A percentile compares a stretch with the other conserved stretches of the same genome.
Evolutionary conservation across 306 rosid species (phyloP).

Genomic region (Sicyos edulis): DNA sequence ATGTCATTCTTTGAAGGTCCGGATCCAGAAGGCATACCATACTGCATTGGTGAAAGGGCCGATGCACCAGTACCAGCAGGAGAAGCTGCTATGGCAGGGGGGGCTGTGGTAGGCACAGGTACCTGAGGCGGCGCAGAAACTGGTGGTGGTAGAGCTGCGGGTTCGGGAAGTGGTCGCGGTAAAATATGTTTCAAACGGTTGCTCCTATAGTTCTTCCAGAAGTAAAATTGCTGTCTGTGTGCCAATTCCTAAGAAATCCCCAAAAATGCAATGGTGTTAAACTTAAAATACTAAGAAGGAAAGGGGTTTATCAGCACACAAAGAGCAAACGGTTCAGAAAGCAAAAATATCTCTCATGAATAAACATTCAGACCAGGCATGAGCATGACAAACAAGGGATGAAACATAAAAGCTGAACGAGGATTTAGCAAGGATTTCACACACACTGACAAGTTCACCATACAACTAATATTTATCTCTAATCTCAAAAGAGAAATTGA

Average conservation of each 20-base stretch:
- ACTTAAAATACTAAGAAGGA: slow-evolving; percentile 3
- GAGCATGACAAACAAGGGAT: neutral
- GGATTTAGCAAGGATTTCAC: neutral
- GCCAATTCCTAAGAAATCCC: slow-evolving; percentile 61
- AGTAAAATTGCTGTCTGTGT: slow-evolving; percentile 94
- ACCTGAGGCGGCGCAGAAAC: slow-evolving; percentile 45
- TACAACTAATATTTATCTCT: neutral
- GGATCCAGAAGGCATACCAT: slow-evolving; percentile 55
- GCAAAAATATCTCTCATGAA: neutral
- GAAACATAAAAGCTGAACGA: neutral
- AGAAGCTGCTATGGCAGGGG: slow-evolving; percentile 37
- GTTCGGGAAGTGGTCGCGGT: slow-evolving; percentile 77
- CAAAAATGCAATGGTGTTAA: neutral
- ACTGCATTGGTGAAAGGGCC: slow-evolving; percentile 72
- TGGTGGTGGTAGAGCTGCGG: slow-evolving; percentile 46
- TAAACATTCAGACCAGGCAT: neutral
- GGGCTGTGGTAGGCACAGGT: slow-evolving; percentile 41
- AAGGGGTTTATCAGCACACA: neutral
- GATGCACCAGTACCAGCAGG: slow-evolving; percentile 32
- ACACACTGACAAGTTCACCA: neutral
- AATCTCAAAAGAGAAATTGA: neutral
- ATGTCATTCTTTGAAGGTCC: slow-evolving; percentile 53
- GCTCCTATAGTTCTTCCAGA: slow-evolving; percentile 94
- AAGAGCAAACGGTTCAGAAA: slow-evolving; percentile 5
- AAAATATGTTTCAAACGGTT: slow-evolving; percentile 83